Evolutionary conservation across 306 rosid species (phyloP).

Genomic region (Cotoneaster glaucophyllus): DNA sequence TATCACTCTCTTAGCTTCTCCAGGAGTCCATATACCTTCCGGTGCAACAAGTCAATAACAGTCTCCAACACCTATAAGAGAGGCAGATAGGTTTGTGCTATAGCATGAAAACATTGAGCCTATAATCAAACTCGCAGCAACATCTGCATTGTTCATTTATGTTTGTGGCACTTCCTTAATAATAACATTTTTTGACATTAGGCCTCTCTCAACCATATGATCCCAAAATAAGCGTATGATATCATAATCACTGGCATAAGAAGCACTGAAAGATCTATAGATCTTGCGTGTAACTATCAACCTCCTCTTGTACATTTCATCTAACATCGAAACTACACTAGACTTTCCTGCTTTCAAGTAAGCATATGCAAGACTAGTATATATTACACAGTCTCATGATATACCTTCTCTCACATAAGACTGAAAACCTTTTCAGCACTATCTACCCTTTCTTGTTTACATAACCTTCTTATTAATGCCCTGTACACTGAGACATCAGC

Average conservation of each 20-base stretch:
- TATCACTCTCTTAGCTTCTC: background rate
- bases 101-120: background rate
- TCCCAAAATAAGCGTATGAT: conserved; percentile 61
- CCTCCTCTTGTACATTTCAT: conserved; percentile 62
- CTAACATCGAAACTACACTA: conserved; percentile 39
- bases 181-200: conserved; percentile 56
- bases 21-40: background rate
- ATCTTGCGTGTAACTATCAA: conserved; percentile 61
- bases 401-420: conserved; percentile 51
- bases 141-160: background rate
- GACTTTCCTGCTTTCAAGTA: conserved; percentile 62
- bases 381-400: conserved; percentile 58
- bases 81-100: background rate
- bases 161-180: conserved; percentile 41
- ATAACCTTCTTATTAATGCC: conserved; percentile 72
- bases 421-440: conserved; percentile 50
- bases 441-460: conserved; percentile 53
- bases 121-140: background rate
- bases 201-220: conserved; percentile 52
- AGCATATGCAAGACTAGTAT: conserved; percentile 63
- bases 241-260: conserved; percentile 34
- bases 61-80: background rate
- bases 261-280: conserved; percentile 46
- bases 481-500: conserved; percentile 66
- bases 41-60: background rate